Base-by-base conservation (phyloP, 1,284 basidiomycete genomes). In the Fomes fomentarius region DNA sequence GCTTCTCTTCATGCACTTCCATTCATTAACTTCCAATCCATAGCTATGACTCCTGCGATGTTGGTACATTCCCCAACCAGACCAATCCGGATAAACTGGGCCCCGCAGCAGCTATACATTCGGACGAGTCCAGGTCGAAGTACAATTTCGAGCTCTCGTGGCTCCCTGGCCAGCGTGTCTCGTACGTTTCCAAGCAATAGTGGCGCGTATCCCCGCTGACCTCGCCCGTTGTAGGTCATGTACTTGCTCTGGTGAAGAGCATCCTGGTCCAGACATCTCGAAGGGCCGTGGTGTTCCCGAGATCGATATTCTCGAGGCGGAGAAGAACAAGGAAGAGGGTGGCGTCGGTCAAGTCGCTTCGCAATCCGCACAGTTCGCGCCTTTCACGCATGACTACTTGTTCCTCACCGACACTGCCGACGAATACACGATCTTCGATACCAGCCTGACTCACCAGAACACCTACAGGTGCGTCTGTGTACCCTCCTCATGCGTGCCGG, bases 231-330 rank as follows among this genome's bases (percentile, higher is more conserved):
- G 12, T n/a, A 51, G 81, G 2, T 69, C 79, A 0, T 95, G 93
- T 65, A 94, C 93, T 1, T 96, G 93, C 65, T 73, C 86, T 0
- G 83, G 83, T 21, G 86, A 91, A 57, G 87, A 88, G 1, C 94
- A 96, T 68, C 94, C 93, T 0, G 93, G 93, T 0, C 93, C 93
- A 12, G 71, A 78, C 37, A 75, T 76, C 33, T 49, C 71, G 0
- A 80, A 86, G 61, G 93, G 92, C 15, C 82, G 94, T 28, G 79
- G 86, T 0, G 91, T 93, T 0, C 94, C 93, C 5, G 93, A 96
- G 72, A 94, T 96, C 52, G 91, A 93, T 72, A 75, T 93, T 35
- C 79, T 93, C 54, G 91, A 93, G 69, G 90, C 89, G 5, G 79
- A 85, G 61, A 76, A 75, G 58, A 77, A 81, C 73, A 86, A 84